Evolutionary conservation across 2,329 filamentous ascomycete species (phyloP).

Genomic region (Pestalotiopsis sp.): DNA sequence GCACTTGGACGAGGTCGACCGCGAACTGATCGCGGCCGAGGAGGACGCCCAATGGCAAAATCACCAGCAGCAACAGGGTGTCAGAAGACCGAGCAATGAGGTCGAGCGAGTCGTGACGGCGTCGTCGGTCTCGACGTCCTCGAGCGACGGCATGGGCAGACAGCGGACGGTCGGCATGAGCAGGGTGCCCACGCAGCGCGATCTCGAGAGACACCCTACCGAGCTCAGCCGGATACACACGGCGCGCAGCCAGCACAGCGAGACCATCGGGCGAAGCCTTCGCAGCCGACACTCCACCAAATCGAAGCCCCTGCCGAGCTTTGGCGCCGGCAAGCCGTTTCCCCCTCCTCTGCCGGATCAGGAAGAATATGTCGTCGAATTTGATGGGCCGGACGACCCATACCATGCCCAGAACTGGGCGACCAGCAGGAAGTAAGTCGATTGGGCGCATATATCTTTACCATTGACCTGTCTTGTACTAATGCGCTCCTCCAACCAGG

Average conservation of each 20-base stretch:
- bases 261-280: constrained; percentile 65
- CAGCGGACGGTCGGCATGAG: constrained; percentile 52
- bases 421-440: constrained; percentile 70
- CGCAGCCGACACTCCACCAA: constrained; percentile 53
- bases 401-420: constrained; percentile 89
- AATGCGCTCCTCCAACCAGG: constrained; percentile 34
- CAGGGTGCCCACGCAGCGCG: constrained; percentile 64
- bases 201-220: constrained; percentile 71
- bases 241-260: constrained; percentile 69
- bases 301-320: constrained; percentile 60
- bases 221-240: constrained; percentile 74
- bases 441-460: not conserved
- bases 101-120: constrained; percentile 58
- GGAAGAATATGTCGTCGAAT: constrained; percentile 83
- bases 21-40: constrained; percentile 56
- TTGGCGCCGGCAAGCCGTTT: constrained; percentile 75
- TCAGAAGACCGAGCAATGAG: constrained; percentile 29
- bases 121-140: constrained; percentile 53
- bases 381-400: constrained; percentile 81
- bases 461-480: not conserved
- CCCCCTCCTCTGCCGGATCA: constrained; percentile 70
- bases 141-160: constrained; percentile 35
- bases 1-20: constrained; percentile 53
- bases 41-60: constrained; percentile 27
- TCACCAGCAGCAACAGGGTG: constrained; percentile 19